These are phyloP conservation scores for Wickerhamiella sorbophila DNA, from an alignment of 805 yeast species.

Conservation along the genomic window DNA sequence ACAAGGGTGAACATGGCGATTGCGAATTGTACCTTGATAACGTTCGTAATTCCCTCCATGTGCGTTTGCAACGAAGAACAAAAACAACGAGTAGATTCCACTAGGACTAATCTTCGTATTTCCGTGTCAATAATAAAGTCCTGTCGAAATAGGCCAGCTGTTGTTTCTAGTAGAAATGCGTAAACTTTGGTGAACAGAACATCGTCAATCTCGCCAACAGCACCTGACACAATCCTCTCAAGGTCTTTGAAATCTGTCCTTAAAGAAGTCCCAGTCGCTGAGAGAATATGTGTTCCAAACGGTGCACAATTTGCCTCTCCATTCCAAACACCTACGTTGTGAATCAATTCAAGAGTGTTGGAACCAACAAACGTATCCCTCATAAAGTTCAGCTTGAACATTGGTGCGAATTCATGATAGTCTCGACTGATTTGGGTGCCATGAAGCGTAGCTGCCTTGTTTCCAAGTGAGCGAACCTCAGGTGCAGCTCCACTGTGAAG, in stretches of 20 bases:
- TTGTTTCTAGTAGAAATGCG: constrained; percentile 11
- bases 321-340: constrained; percentile 5
- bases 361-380: constrained; percentile 11
- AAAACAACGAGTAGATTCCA: not conserved
- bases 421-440: not conserved
- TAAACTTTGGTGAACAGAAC: constrained; percentile 8
- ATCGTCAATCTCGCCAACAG: constrained; percentile 1
- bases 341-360: constrained; percentile 6
- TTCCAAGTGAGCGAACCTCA: not conserved
- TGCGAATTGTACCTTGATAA: not conserved
- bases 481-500: too few species aligned
- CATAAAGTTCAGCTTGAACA: not conserved
- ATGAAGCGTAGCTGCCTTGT: too few species aligned
- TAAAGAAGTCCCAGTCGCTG: constrained; percentile 2
- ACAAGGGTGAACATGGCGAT: constrained; percentile 2
- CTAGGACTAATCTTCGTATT: not conserved
- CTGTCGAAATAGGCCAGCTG: constrained; percentile 6
- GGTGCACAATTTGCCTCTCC: not conserved
- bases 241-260: constrained; percentile 6
- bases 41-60: not conserved
- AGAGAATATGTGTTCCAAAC: constrained; percentile 2
- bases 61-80: not conserved
- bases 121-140: constrained; percentile 3
- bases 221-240: constrained; percentile 1
- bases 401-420: not conserved